A percentile compares a stretch with the other conserved stretches of the same genome.
phyloP scores from a whole-genome alignment of 1,284 basidiomycete genomes.

The Ganoderma resinaceum region DNA sequence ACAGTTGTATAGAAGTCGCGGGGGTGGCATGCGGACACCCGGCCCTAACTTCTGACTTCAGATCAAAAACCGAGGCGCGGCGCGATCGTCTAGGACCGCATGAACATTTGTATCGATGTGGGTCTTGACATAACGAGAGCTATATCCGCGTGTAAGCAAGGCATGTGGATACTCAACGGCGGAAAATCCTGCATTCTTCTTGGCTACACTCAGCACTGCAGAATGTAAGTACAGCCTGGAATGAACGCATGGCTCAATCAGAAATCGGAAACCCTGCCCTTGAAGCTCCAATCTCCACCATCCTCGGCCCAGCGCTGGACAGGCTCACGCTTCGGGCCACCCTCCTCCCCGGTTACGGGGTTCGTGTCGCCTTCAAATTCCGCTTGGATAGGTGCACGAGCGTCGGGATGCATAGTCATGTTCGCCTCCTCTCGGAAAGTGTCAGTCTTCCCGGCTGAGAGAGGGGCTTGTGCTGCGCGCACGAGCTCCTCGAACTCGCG shows the following conservation, averaged over 20 bases:
- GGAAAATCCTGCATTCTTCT: background rate
- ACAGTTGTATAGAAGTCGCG: background rate
- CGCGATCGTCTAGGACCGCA: background rate
- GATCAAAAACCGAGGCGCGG: background rate
- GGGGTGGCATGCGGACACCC: background rate
- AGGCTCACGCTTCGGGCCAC: conserved; percentile 81
- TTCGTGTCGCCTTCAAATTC: conserved; percentile 80
- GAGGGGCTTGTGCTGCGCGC: conserved; percentile 60
- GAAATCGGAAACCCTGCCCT: conserved; percentile 84
- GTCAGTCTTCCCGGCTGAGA: conserved; percentile 34
- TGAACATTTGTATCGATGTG: background rate
- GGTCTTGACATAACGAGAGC: background rate
- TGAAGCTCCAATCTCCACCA: conserved; percentile 84
- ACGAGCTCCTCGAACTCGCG: conserved; percentile 80
- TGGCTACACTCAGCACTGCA: background rate
- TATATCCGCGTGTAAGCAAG: background rate
- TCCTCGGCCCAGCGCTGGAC: conserved; percentile 64
- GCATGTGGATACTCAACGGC: background rate
- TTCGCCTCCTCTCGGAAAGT: conserved; percentile 44
- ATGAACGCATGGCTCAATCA: conserved; percentile 35
- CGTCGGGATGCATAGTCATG: conserved; percentile 70
- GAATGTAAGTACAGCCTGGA: background rate
- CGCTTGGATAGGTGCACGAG: conserved; percentile 59
- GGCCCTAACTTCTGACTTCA: background rate
- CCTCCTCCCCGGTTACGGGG: conserved; percentile 76